These are phyloP conservation scores for Halophytophthora polymorphica DNA, from an alignment of 352 stramenopile genomes.

Conservation along the genomic window DNA sequence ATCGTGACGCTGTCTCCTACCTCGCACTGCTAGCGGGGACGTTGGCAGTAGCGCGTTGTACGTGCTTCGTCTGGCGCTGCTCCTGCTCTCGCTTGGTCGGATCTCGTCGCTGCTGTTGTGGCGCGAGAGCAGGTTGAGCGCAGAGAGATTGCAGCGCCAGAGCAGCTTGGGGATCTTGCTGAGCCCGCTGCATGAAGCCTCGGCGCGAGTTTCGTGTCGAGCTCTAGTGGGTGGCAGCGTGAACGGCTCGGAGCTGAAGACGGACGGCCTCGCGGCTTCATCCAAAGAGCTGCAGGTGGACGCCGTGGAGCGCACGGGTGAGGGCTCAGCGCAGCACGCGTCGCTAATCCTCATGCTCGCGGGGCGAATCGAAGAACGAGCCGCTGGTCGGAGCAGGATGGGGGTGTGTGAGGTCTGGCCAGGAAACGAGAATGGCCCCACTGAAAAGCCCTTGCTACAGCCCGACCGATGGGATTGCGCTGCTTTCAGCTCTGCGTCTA, in stretches of 20 bases:
- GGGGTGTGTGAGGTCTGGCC: too few species aligned
- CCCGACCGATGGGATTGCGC: too few species aligned
- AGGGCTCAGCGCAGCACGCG: slow-evolving; percentile 13
- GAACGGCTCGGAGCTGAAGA: slow-evolving; percentile 25
- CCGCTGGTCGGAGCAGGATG: slow-evolving; percentile 4
- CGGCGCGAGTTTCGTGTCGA: slow-evolving; percentile 10
- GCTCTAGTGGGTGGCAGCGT: slow-evolving; percentile 11
- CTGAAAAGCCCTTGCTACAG: too few species aligned
- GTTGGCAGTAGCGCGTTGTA: slow-evolving; percentile 9
- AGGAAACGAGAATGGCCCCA: too few species aligned
- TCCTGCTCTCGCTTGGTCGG: not conserved
- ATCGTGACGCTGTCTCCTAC: not conserved
- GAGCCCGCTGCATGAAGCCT: not conserved
- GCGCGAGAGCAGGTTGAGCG: slow-evolving; percentile 16
- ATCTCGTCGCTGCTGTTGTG: slow-evolving; percentile 14
- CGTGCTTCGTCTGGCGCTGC: slow-evolving; percentile 11
- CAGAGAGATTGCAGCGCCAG: slow-evolving; percentile 24
- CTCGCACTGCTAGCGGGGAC: slow-evolving; percentile 2
- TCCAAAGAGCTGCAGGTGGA: slow-evolving; percentile 31
- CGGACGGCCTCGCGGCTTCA: slow-evolving; percentile 23
- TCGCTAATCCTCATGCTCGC: slow-evolving; percentile 24
- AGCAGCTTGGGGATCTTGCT: slow-evolving; percentile 19
- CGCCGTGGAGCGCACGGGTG: slow-evolving; percentile 26
- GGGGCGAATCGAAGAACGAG: slow-evolving; percentile 4
- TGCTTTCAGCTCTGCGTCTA: slow-evolving; percentile 6